These are phyloP conservation scores for Parascedosporium putredinis DNA, from an alignment of 2,329 filamentous ascomycete genomes.

Conservation along the genomic window DNA sequence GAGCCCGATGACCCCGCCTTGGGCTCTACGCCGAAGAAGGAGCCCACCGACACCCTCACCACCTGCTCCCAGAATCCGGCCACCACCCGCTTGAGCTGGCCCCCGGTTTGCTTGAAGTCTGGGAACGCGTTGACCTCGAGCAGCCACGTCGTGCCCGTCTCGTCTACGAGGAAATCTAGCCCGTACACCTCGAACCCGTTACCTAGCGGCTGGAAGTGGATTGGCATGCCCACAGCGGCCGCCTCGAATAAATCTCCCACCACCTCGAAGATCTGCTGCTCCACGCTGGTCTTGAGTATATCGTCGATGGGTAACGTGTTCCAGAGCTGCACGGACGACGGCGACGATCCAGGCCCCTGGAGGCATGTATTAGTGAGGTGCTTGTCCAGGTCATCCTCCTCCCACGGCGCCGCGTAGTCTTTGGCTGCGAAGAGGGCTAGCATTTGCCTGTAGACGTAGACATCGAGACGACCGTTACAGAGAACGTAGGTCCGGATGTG, in stretches of 20 bases:
- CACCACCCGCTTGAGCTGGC: slow-evolving; percentile 62
- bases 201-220: slow-evolving; percentile 83
- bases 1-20: slow-evolving; percentile 15
- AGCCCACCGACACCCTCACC: slow-evolving; percentile 52
- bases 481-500: slow-evolving; percentile 90
- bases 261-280: slow-evolving; percentile 60
- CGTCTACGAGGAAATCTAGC: slow-evolving; percentile 78
- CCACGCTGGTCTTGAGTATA: slow-evolving; percentile 52
- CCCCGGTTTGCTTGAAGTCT: slow-evolving; percentile 90
- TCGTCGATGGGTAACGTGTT: slow-evolving; percentile 54
- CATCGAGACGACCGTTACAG: slow-evolving; percentile 63
- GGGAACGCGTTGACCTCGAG: slow-evolving; percentile 94
- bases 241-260: slow-evolving; percentile 79
- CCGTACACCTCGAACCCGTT: slow-evolving; percentile 92
- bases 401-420: slow-evolving; percentile 58
- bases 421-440: slow-evolving; percentile 81
- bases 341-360: slow-evolving; percentile 39
- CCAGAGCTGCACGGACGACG: slow-evolving; percentile 61
- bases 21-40: slow-evolving; percentile 48
- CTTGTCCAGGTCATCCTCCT: slow-evolving; percentile 45
- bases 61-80: slow-evolving; percentile 67
- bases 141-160: slow-evolving; percentile 54
- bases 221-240: slow-evolving; percentile 69
- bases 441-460: slow-evolving; percentile 86
- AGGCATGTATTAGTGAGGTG: slow-evolving; percentile 96